phyloP scores from a whole-genome alignment of 805 yeast species.

The Pichia insulana region DNA sequence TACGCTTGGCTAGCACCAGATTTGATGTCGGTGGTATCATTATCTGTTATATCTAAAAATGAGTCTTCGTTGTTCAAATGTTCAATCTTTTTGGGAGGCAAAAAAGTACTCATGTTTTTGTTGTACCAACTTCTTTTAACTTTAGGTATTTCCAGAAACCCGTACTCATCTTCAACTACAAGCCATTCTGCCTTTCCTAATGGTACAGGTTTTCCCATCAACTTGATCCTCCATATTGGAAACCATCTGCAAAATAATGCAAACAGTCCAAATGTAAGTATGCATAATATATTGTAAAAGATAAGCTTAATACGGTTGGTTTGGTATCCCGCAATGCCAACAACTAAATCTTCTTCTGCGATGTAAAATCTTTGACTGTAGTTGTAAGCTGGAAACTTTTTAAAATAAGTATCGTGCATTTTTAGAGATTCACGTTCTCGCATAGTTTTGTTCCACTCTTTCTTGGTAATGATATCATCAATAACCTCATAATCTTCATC shows the following conservation, averaged over 20 bases:
- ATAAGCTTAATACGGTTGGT: constrained; percentile 39
- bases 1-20: constrained; percentile 14
- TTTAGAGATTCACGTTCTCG: constrained; percentile 20
- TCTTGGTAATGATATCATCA: constrained; percentile 7
- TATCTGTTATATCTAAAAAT: constrained; percentile 11
- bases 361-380: constrained; percentile 77
- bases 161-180: constrained; percentile 88
- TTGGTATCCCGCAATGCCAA: constrained; percentile 87
- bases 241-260: constrained; percentile 78
- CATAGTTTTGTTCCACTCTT: constrained; percentile 9
- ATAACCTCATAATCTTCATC: constrained; percentile 12
- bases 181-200: constrained; percentile 87
- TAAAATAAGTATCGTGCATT: constrained; percentile 37
- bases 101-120: constrained; percentile 61
- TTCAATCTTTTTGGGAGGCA: constrained; percentile 26
- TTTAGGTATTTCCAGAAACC: constrained; percentile 58
- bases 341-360: constrained; percentile 90
- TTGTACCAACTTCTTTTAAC: constrained; percentile 58
- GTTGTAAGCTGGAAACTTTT: constrained; percentile 33
- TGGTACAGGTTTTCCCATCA: constrained; percentile 58
- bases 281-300: constrained; percentile 46
- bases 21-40: neutral
- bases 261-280: constrained; percentile 59
- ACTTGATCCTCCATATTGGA: constrained; percentile 61
- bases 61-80: constrained; percentile 10